Evolutionary conservation across 176 grass and related monocot genomes (phyloP).

Genomic region (Bothriochloa decipiens): DNA sequence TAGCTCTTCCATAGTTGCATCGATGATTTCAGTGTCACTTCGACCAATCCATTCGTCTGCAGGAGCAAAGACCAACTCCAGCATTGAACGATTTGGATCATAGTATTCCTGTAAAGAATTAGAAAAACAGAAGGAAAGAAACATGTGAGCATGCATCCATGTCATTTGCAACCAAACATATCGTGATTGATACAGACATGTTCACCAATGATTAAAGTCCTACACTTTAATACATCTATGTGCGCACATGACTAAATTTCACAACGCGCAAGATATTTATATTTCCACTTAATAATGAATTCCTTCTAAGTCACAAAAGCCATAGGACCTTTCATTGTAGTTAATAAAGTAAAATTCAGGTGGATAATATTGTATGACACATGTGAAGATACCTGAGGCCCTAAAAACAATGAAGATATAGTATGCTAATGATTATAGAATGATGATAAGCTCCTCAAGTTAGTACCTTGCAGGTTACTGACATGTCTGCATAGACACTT

Average conservation of each 20-base stretch:
- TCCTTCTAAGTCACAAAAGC: background rate
- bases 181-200: conserved; percentile 14
- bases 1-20: conserved; percentile 76
- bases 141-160: background rate
- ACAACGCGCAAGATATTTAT: background rate
- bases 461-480: conserved; percentile 91
- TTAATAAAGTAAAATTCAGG: conserved; percentile 14
- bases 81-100: conserved; percentile 90
- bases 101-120: conserved; percentile 86
- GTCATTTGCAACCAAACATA: background rate
- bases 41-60: conserved; percentile 91
- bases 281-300: conserved; percentile 3
- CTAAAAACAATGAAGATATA: background rate
- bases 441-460: conserved; percentile 7
- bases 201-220: background rate
- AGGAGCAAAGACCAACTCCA: conserved; percentile 95
- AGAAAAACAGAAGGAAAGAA: background rate
- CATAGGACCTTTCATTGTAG: background rate
- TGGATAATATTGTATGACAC: background rate
- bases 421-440: conserved; percentile 24
- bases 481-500: conserved; percentile 99
- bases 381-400: conserved; percentile 5
- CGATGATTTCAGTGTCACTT: conserved; percentile 83
- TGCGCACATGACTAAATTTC: background rate
- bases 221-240: conserved; percentile 1